phyloP scores from a whole-genome alignment of 495 filamentous ascomycete genomes.

The Extremus antarcticus region DNA sequence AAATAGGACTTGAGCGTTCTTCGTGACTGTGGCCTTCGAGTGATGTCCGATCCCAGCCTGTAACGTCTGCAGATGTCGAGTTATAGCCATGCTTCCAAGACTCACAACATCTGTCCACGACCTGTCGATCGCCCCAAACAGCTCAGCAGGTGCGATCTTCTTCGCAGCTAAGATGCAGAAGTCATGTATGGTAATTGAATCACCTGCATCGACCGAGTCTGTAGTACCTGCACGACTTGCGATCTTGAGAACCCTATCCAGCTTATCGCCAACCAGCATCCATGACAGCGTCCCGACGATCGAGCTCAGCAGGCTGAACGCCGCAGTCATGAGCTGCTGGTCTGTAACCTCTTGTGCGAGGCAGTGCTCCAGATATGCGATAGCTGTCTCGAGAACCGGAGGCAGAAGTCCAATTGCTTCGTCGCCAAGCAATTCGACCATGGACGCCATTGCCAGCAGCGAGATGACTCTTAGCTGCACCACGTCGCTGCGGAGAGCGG shows the following conservation, averaged over 20 bases:
- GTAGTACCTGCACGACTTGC: constrained; percentile 55
- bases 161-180: constrained; percentile 61
- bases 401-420: constrained; percentile 75
- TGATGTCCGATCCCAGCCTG: constrained; percentile 61
- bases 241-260: constrained; percentile 56
- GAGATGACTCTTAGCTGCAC: constrained; percentile 64
- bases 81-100: neutral
- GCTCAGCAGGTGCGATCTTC: constrained; percentile 56
- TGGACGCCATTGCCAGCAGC: constrained; percentile 76
- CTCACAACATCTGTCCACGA: constrained; percentile 51
- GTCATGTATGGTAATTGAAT: constrained; percentile 37
- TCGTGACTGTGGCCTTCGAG: constrained; percentile 60
- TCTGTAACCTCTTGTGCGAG: constrained; percentile 43
- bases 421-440: constrained; percentile 77
- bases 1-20: constrained; percentile 57
- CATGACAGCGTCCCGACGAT: constrained; percentile 73
- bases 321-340: constrained; percentile 63
- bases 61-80: constrained; percentile 41
- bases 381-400: constrained; percentile 54
- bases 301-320: constrained; percentile 64
- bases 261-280: constrained; percentile 62
- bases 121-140: constrained; percentile 56
- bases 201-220: constrained; percentile 44
- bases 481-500: constrained; percentile 65
- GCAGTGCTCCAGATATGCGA: constrained; percentile 56